A percentile compares a stretch with the other conserved stretches of the same genome.
Conservation (phyloP, 768 basidiomycete species). For the Pleurotus djamor region DNA sequence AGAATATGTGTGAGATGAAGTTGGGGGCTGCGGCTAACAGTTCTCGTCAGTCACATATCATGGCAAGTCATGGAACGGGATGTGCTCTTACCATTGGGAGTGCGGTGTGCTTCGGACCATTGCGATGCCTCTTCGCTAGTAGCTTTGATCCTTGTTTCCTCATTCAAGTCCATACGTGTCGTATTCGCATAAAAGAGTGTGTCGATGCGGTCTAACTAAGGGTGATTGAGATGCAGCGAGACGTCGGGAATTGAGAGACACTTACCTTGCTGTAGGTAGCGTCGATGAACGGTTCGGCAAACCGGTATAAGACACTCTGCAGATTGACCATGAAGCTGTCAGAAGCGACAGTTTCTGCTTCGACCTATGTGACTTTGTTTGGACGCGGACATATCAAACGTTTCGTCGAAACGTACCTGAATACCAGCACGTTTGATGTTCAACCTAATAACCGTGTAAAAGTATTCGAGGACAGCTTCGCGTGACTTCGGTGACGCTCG, state of each 20-base stretch:
- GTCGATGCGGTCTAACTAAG: conserved; percentile 90
- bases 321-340: conserved; percentile 95
- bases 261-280: conserved; percentile 81
- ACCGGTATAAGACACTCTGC: conserved; percentile 75
- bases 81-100: conserved; percentile 35
- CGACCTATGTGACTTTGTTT: conserved; percentile 50
- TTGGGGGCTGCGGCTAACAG: conserved; percentile 65
- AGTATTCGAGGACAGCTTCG: conserved; percentile 82
- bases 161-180: conserved; percentile 69
- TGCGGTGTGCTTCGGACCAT: conserved; percentile 58
- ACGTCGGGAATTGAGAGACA: not conserved
- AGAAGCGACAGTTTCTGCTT: conserved; percentile 79
- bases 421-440: conserved; percentile 91
- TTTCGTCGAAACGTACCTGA: conserved; percentile 48
- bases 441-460: conserved; percentile 68
- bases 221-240: not conserved
- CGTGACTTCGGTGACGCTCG: conserved; percentile 75
- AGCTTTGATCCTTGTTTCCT: conserved; percentile 94
- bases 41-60: no score
- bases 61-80: no score
- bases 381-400: not conserved
- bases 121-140: conserved; percentile 81
- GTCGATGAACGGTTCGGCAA: conserved; percentile 96
- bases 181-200: conserved; percentile 75
- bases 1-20: conserved; percentile 96